Evolutionary conservation across 352 stramenopile species (phyloP).

Genomic region (Pythium utonaiense): DNA sequence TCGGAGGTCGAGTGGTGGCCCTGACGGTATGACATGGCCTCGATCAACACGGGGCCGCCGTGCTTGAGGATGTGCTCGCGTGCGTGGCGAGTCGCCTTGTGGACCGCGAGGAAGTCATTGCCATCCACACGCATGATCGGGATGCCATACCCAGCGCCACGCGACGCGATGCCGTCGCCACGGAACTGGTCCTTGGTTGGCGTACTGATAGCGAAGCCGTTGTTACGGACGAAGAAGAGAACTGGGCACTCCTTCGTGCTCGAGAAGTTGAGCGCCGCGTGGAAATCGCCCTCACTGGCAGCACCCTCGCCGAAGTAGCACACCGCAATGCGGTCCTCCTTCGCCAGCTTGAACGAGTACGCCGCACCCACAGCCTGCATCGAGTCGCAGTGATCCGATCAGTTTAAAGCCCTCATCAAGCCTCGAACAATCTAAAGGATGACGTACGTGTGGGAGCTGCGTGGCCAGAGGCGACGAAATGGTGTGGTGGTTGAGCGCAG

Average conservation of each 20-base stretch:
- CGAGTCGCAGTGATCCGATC: not conserved
- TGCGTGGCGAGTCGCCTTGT: constrained; percentile 89
- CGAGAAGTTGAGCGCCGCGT: constrained; percentile 96
- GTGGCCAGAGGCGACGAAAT: constrained; percentile 97
- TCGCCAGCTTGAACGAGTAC: constrained; percentile 94
- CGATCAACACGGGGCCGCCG: constrained; percentile 92
- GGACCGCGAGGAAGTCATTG: constrained; percentile 96
- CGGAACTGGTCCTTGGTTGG: constrained; percentile 95
- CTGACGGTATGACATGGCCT: constrained; percentile 98
- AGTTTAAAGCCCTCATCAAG: too few species aligned
- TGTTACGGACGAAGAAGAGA: constrained; percentile 98
- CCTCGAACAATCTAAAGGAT: not conserved
- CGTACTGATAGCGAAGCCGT: constrained; percentile 98
- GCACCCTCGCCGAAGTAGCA: constrained; percentile 98
- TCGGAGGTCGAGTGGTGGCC: constrained; percentile 98
- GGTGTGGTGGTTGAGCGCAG: constrained; percentile 95
- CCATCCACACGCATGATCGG: constrained; percentile 96
- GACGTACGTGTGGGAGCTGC: constrained; percentile 90
- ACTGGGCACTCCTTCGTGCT: constrained; percentile 94
- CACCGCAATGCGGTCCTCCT: constrained; percentile 88
- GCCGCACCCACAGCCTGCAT: constrained; percentile 91
- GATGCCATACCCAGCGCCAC: constrained; percentile 96
- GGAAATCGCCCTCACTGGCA: constrained; percentile 96
- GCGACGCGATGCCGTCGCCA: constrained; percentile 95
- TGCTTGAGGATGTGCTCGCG: constrained; percentile 90